These are phyloP conservation scores for Pythium monospermum DNA, from an alignment of 352 stramenopile species.

Conservation along the genomic window DNA sequence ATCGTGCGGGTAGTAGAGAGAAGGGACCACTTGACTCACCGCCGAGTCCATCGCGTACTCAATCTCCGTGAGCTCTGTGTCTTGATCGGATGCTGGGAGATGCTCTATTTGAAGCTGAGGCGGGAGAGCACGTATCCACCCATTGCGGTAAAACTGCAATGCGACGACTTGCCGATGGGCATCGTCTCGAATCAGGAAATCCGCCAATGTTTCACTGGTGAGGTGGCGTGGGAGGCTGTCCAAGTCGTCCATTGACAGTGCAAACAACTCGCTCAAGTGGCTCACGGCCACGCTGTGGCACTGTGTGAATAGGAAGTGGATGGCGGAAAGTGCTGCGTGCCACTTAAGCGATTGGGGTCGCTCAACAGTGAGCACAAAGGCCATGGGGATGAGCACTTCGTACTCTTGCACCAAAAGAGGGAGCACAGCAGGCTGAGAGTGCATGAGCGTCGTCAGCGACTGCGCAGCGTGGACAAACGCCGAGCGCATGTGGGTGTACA, in stretches of 20 bases:
- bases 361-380: constrained; percentile 53
- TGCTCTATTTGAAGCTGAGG: constrained; percentile 10
- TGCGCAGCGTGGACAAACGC: constrained; percentile 42
- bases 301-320: constrained; percentile 37
- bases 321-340: constrained; percentile 41
- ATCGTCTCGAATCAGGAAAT: constrained; percentile 33
- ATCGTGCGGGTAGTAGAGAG: background rate
- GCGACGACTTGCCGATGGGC: constrained; percentile 27
- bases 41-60: constrained; percentile 14
- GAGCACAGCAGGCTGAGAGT: constrained; percentile 36
- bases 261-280: constrained; percentile 24
- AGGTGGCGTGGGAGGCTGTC: background rate
- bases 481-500: constrained; percentile 45
- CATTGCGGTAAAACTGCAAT: constrained; percentile 48
- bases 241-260: constrained; percentile 3
- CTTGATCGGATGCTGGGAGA: background rate
- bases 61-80: constrained; percentile 9
- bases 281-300: constrained; percentile 2
- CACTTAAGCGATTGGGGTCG: constrained; percentile 57
- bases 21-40: constrained; percentile 12
- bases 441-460: constrained; percentile 46
- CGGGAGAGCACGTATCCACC: constrained; percentile 35
- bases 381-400: constrained; percentile 42
- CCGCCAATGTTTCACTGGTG: constrained; percentile 20
- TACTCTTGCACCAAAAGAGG: constrained; percentile 36